Base-by-base conservation (phyloP, 2,329 filamentous ascomycete genomes). In the Paracorniculantispora psalliotae region DNA sequence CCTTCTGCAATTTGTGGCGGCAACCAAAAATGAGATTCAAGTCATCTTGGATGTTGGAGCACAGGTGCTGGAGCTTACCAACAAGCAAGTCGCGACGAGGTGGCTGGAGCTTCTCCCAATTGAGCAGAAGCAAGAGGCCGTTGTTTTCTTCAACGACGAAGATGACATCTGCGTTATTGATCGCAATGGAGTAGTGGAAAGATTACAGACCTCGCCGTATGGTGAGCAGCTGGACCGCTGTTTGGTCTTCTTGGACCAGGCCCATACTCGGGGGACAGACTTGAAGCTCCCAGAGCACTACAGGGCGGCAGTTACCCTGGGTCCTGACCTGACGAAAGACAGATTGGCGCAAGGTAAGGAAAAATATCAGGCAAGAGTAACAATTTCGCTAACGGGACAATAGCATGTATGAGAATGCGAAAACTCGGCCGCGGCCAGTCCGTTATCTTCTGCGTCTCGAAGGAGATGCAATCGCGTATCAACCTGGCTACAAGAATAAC, bases 31-130 rank as follows among this genome's bases (percentile, higher is more conserved):
- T 28, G 0, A 72, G 73, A 74, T 81, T 0, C 77, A 79, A 0
- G 86, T 91, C 0, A 80, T 92, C 1, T 74, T 92, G 0, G 88
- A 92, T 63, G 87, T 89, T 0, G 88, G 89, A 0, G 88, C 89
- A 0, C 83, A 87, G 52, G 81, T 92, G 5, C 67, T 92, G 0
- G 87, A 91, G 26, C 69, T 87, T 0, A 75, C 72, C 12, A 90
- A 90, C 62, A 3, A 71, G 0, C 71, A 79, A 4, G 75, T 90
- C 3, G 82, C 84, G 0, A 62, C 63, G 8, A 59, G 63, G 1
- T 90, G 86, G 86, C 66, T 90, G 3, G 35, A 60, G 1, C 23
- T 47, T 1, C 52, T 63, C 1, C 19, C 47, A 1, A 46, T 49
- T 2, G 9, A 53, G 0, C 46, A 62, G 0, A 41, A 56, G 0